Conservation (phyloP, 2,329 filamentous ascomycete genomes). For the Thermomyces lanuginosus region DNA sequence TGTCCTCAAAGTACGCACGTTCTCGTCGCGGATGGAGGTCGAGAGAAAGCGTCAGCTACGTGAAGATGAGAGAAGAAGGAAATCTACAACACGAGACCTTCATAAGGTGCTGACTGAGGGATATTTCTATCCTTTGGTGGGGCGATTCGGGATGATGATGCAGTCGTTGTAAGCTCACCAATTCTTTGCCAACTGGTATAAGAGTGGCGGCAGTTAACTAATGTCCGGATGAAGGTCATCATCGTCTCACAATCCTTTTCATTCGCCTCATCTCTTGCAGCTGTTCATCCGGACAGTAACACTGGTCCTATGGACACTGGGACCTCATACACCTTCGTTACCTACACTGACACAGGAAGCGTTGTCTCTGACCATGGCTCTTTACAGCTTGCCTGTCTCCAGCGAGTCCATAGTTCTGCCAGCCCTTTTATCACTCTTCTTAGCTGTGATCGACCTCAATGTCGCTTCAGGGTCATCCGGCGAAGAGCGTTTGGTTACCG, state of each 20-base stretch:
- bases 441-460: slow-evolving; percentile 71
- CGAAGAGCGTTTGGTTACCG: slow-evolving; percentile 54
- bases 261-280: slow-evolving; percentile 58
- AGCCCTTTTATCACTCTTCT: slow-evolving; percentile 60
- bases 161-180: slow-evolving; percentile 38
- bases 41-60: slow-evolving; percentile 37
- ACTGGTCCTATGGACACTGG: slow-evolving; percentile 65
- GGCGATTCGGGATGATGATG: slow-evolving; percentile 54
- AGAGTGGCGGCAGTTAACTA: slow-evolving; percentile 4
- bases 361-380: slow-evolving; percentile 61
- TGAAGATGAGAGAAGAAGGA: slow-evolving; percentile 30
- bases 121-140: slow-evolving; percentile 78
- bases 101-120: slow-evolving; percentile 55
- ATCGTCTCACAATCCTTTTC: slow-evolving; percentile 41
- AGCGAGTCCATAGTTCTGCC: slow-evolving; percentile 53
- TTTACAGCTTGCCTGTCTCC: slow-evolving; percentile 38
- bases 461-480: slow-evolving; percentile 31
- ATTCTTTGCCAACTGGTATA: slow-evolving; percentile 5
- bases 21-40: slow-evolving; percentile 59
- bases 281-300: slow-evolving; percentile 76
- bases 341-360: slow-evolving; percentile 70
- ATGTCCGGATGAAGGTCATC: slow-evolving; percentile 12
- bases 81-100: slow-evolving; percentile 56
- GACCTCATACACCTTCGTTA: slow-evolving; percentile 59
- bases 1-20: slow-evolving; percentile 74